Evolutionary conservation across 371 early-diverging fungal genomes (phyloP).

Genomic region (Fennellomyces sp.): DNA sequence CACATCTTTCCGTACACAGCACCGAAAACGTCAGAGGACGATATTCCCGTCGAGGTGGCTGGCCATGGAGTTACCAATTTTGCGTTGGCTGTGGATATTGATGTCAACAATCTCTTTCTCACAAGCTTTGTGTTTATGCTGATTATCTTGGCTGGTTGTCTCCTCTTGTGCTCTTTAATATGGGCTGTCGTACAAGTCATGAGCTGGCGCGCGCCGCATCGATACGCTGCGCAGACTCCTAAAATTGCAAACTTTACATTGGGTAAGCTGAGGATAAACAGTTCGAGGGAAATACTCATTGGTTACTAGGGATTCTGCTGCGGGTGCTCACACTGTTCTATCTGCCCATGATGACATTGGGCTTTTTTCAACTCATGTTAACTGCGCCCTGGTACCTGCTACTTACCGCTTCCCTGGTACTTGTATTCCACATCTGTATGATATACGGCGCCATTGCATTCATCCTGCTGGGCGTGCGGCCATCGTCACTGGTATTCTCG

Average conservation of each 20-base stretch:
- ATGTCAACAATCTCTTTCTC: slow-evolving; percentile 33
- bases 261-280: slow-evolving; percentile 3
- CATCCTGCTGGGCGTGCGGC: slow-evolving; percentile 36
- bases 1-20: background rate
- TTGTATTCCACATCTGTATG: slow-evolving; percentile 31
- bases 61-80: slow-evolving; percentile 44
- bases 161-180: slow-evolving; percentile 12
- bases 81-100: slow-evolving; percentile 38
- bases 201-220: slow-evolving; percentile 9
- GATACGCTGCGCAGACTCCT: slow-evolving; percentile 5
- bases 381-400: slow-evolving; percentile 34
- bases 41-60: slow-evolving; percentile 1
- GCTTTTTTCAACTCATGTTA: slow-evolving; percentile 49
- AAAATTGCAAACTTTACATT: slow-evolving; percentile 20
- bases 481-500: slow-evolving; percentile 44
- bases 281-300: background rate
- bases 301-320: slow-evolving; percentile 30
- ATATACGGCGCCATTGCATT: slow-evolving; percentile 39
- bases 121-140: slow-evolving; percentile 30
- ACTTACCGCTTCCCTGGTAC: slow-evolving; percentile 28
- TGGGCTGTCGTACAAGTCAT: slow-evolving; percentile 11
- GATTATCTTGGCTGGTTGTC: slow-evolving; percentile 27
- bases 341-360: slow-evolving; percentile 34
- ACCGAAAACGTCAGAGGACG: background rate
- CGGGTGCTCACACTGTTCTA: slow-evolving; percentile 36